These are phyloP conservation scores for Lenwebbia sp. DNA, from an alignment of 345 rosid species.

Conservation along the genomic window DNA sequence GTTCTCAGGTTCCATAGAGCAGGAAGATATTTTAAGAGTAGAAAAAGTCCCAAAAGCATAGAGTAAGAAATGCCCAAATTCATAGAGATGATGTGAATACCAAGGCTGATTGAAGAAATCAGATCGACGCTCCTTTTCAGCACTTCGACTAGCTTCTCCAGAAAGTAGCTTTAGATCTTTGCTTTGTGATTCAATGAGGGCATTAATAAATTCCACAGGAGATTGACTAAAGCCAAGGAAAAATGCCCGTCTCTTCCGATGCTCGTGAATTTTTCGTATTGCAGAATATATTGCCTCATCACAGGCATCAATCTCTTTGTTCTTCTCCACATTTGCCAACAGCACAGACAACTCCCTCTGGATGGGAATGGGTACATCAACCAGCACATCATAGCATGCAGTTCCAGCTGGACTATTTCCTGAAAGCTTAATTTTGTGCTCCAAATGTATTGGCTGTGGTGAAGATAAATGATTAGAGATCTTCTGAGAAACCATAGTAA, in stretches of 20 bases:
- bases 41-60: background rate
- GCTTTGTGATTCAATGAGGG: constrained; percentile 89
- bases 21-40: background rate
- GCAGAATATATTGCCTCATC: constrained; percentile 93
- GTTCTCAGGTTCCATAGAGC: background rate
- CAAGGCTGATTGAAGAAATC: constrained; percentile 97
- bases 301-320: constrained; percentile 90
- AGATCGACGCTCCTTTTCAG: constrained; percentile 78
- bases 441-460: constrained; percentile 90
- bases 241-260: constrained; percentile 82
- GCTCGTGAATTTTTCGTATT: constrained; percentile 89
- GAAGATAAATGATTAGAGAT: constrained; percentile 69
- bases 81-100: constrained; percentile 24
- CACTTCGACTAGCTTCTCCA: constrained; percentile 80
- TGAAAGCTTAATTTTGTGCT: constrained; percentile 83
- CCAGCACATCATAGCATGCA: constrained; percentile 91
- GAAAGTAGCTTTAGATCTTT: constrained; percentile 80
- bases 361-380: constrained; percentile 87
- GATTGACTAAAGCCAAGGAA: constrained; percentile 97
- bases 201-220: constrained; percentile 89
- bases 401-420: constrained; percentile 74
- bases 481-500: constrained; percentile 84
- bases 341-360: constrained; percentile 79
- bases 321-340: constrained; percentile 91
- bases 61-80: background rate